Evolutionary conservation across 208 protist species (phyloP).

Genomic region (Leishmania mexicana): DNA sequence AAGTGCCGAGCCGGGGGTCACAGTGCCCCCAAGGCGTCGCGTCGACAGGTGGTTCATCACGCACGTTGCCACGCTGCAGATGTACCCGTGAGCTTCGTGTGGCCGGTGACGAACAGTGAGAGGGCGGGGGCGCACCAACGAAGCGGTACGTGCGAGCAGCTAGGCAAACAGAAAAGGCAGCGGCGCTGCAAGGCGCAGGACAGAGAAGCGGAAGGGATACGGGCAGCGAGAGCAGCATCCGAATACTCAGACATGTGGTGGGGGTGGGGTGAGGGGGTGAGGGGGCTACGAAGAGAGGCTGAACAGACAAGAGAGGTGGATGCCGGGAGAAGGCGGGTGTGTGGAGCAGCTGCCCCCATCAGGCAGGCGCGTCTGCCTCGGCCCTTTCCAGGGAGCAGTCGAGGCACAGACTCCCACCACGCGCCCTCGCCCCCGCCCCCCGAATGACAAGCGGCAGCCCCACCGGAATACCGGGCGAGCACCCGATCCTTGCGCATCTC

Average conservation of each 20-base stretch:
- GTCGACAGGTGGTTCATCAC: conserved; percentile 39
- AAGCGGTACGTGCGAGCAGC: too few species aligned
- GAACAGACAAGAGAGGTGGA: background rate
- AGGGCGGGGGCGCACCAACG: background rate
- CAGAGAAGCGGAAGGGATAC: background rate
- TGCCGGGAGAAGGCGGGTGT: background rate
- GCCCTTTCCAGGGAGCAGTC: background rate
- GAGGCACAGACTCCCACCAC: background rate
- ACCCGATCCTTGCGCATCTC: background rate
- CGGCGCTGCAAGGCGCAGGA: background rate
- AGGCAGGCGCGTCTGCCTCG: background rate
- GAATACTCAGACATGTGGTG: background rate
- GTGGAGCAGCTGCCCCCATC: background rate
- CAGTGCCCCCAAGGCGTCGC: conserved; percentile 52
- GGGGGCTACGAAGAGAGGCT: background rate
- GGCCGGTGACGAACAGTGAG: background rate
- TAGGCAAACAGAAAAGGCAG: background rate
- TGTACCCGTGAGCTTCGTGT: background rate
- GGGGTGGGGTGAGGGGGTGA: background rate
- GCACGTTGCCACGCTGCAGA: background rate
- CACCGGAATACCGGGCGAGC: background rate
- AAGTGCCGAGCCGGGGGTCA: conserved; percentile 42
- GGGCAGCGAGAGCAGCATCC: background rate
- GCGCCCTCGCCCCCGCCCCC: background rate
- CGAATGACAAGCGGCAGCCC: background rate